Conservation (phyloP, 768 basidiomycete genomes). For the Pleurotus tuoliensis region DNA sequence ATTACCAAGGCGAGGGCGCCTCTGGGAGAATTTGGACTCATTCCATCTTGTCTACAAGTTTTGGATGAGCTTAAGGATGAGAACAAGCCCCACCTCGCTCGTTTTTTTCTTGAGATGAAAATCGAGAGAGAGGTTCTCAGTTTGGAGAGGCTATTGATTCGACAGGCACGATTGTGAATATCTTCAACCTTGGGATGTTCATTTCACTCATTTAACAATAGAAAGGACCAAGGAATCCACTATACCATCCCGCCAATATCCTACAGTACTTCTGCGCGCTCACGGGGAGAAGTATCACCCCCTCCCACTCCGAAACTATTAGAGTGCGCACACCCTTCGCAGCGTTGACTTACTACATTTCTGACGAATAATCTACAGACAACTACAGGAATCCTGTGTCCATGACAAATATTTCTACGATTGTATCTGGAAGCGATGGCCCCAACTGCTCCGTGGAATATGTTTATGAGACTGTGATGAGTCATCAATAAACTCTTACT, state of each 20-base stretch:
- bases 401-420: not conserved
- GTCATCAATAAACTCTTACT: too few relatives aligned
- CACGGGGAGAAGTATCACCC: not conserved
- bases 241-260: not conserved
- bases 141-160: not conserved
- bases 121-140: not conserved
- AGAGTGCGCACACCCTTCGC: not conserved
- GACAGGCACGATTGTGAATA: not conserved
- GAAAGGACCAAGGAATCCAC: not conserved
- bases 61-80: constrained; percentile 1
- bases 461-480: not conserved
- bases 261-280: not conserved
- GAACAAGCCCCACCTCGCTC: not conserved
- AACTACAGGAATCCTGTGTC: not conserved
- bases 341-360: not conserved
- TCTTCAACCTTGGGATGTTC: not conserved
- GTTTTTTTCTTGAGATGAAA: not conserved
- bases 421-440: not conserved
- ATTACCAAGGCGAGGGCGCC: not conserved
- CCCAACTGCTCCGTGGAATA: not conserved
- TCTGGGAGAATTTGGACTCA: not conserved
- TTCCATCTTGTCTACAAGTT: not conserved
- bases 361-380: not conserved
- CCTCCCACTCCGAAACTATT: not conserved
- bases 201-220: not conserved